These are phyloP conservation scores for Agrocybe praecox DNA, from an alignment of 768 basidiomycete genomes.

Conservation along the genomic window DNA sequence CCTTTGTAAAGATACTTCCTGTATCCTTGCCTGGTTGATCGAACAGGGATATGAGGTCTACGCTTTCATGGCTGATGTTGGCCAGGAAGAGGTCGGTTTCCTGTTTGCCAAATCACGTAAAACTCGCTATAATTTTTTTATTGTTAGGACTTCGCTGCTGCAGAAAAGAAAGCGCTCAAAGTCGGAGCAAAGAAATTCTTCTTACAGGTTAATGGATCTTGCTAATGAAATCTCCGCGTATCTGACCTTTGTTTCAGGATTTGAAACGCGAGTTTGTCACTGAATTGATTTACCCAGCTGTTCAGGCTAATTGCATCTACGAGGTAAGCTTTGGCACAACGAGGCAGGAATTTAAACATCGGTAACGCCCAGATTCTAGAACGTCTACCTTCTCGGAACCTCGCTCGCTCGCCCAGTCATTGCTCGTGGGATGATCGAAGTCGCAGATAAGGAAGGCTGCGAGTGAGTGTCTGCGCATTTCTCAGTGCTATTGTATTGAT, in stretches of 20 bases:
- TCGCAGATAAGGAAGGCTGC: conserved; percentile 91
- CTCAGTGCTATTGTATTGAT: background rate
- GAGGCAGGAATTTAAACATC: background rate
- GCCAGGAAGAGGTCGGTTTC: conserved; percentile 76
- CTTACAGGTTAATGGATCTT: conserved; percentile 58
- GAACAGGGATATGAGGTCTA: conserved; percentile 97
- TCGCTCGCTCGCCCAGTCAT: conserved; percentile 98
- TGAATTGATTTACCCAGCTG: conserved; percentile 96
- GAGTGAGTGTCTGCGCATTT: conserved; percentile 61
- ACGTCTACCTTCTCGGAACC: conserved; percentile 96
- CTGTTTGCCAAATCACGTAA: background rate
- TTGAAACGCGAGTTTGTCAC: conserved; percentile 93
- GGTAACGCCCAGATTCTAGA: conserved; percentile 42
- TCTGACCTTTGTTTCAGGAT: conserved; percentile 54
- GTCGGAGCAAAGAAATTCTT: conserved; percentile 98
- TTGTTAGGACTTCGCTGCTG: conserved; percentile 87
- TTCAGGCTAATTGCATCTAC: conserved; percentile 99
- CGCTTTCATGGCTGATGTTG: conserved; percentile 96
- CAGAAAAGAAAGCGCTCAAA: conserved; percentile 82
- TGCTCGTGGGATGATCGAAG: conserved; percentile 96
- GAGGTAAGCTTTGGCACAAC: conserved; percentile 58
- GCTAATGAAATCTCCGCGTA: background rate
- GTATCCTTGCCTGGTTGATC: conserved; percentile 98
- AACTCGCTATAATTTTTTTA: background rate
- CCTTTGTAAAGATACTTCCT: conserved; percentile 81